Percentiles rank a stretch among this genome's conserved stretches.
Conservation (phyloP, 495 filamentous ascomycete genomes). For the Chaetomidium leptoderma region DNA sequence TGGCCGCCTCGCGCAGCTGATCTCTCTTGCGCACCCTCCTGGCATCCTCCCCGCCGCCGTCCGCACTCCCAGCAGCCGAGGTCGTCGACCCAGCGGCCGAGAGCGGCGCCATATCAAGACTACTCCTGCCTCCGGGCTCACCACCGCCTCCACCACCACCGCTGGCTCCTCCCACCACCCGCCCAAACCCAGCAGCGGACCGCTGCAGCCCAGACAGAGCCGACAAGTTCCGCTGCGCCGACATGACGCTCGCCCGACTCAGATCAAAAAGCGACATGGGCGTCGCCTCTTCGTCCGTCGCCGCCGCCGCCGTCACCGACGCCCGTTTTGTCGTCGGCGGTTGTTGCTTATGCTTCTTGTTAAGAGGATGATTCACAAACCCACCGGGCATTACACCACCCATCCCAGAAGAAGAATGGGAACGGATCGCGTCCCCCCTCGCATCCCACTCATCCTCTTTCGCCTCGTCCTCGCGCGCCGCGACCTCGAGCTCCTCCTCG, state of each 20-base stretch:
- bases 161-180: neutral
- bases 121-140: slow-evolving; percentile 9
- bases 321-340: slow-evolving; percentile 7
- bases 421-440: slow-evolving; percentile 62
- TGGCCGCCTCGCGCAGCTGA: slow-evolving; percentile 70
- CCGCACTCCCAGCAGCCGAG: slow-evolving; percentile 10
- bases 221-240: slow-evolving; percentile 55
- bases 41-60: slow-evolving; percentile 26
- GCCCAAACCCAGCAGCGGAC: slow-evolving; percentile 16
- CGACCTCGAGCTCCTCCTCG: slow-evolving; percentile 74
- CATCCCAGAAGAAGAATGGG: slow-evolving; percentile 11
- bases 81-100: neutral
- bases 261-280: slow-evolving; percentile 95
- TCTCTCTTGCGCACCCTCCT: slow-evolving; percentile 70
- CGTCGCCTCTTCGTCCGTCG: slow-evolving; percentile 62
- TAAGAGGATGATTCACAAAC: slow-evolving; percentile 40
- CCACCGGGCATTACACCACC: slow-evolving; percentile 72
- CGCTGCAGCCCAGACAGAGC: slow-evolving; percentile 44
- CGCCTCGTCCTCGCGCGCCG: slow-evolving; percentile 65
- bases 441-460: slow-evolving; percentile 71
- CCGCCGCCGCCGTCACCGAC: slow-evolving; percentile 18
- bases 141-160: neutral
- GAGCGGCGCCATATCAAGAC: slow-evolving; percentile 11
- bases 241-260: slow-evolving; percentile 69
- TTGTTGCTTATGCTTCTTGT: slow-evolving; percentile 23